A percentile compares a stretch with the other conserved stretches of the same genome.
Evolutionary conservation across 352 stramenopile genomes (phyloP).

Genomic region (Globisporangium rhizosaccharum): DNA sequence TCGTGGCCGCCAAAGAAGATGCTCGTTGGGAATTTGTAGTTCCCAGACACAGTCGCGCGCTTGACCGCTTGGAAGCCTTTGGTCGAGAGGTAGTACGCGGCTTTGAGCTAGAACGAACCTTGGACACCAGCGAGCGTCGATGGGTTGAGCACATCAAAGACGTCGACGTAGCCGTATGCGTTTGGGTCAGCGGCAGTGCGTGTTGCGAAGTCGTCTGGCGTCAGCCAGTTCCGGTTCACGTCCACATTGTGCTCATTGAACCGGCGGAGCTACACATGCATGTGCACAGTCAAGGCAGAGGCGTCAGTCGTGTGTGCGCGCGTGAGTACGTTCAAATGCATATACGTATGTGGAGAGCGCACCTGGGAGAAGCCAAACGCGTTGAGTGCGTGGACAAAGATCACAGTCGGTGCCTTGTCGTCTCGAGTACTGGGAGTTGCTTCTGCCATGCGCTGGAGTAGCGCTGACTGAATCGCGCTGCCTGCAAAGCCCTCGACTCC

Average conservation of each 20-base stretch:
- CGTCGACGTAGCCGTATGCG: conserved; percentile 66
- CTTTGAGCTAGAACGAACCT: conserved; percentile 50
- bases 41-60: conserved; percentile 76
- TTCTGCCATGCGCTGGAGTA: conserved; percentile 29
- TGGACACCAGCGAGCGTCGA: conserved; percentile 5
- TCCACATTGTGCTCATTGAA: conserved; percentile 94
- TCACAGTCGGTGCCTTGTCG: conserved; percentile 55
- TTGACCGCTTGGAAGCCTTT: conserved; percentile 68
- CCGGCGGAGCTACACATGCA: conserved; percentile 45
- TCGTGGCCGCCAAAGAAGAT: conserved; percentile 85
- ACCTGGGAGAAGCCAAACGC: conserved; percentile 86
- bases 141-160: conserved; percentile 71
- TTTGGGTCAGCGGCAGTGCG: conserved; percentile 63
- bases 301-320: neutral
- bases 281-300: too few species aligned
- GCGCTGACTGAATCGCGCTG: conserved; percentile 68
- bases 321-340: too few species aligned
- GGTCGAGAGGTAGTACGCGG: conserved; percentile 20
- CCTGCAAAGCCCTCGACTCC: conserved; percentile 80
- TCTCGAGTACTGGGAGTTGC: neutral
- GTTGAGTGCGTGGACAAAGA: conserved; percentile 93
- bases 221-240: conserved; percentile 91
- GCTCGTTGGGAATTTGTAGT: conserved; percentile 83
- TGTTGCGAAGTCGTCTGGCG: conserved; percentile 36
- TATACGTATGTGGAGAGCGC: neutral